Conservation (phyloP, 2,329 filamentous ascomycete genomes). For the Bertia moriformis region DNA sequence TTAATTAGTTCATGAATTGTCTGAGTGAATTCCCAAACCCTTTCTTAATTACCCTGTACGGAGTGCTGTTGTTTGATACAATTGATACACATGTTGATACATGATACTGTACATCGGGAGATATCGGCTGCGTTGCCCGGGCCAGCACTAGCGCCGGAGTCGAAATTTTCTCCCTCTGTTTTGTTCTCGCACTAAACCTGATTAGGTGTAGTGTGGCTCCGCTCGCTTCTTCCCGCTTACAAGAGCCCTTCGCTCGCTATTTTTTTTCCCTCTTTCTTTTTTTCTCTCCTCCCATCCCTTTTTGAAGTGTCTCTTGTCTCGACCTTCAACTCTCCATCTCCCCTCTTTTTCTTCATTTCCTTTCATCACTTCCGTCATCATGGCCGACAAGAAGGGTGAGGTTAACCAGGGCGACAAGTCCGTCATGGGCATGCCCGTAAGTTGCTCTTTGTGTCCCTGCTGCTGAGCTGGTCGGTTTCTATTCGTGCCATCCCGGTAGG, state of each 20-base stretch:
- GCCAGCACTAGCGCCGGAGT: background rate
- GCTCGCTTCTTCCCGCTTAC: background rate
- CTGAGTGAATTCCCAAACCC: too few species aligned
- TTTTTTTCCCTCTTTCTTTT: conserved; percentile 24
- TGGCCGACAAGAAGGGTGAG: conserved; percentile 37
- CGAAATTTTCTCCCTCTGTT: background rate
- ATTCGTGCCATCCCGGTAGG: too few species aligned
- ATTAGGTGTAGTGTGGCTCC: too few species aligned
- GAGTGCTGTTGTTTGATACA: too few species aligned
- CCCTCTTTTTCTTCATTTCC: conserved; percentile 11
- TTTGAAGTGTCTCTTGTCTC: conserved; percentile 23
- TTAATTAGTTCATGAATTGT: too few species aligned
- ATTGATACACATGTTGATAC: too few species aligned
- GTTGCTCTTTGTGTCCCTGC: conserved; percentile 16
- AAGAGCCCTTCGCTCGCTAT: conserved; percentile 2
- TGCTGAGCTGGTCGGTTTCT: too few species aligned
- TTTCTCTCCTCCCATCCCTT: conserved; percentile 46
- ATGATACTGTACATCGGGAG: background rate
- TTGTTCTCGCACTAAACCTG: too few species aligned
- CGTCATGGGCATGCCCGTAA: conserved; percentile 54
- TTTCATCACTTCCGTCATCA: conserved; percentile 30
- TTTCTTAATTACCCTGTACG: too few species aligned
- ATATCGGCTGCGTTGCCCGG: background rate
- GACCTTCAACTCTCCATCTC: conserved; percentile 16
- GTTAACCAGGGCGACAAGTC: conserved; percentile 25